Conservation (phyloP, 257 asterid species). For the Solanum etuberosum region DNA sequence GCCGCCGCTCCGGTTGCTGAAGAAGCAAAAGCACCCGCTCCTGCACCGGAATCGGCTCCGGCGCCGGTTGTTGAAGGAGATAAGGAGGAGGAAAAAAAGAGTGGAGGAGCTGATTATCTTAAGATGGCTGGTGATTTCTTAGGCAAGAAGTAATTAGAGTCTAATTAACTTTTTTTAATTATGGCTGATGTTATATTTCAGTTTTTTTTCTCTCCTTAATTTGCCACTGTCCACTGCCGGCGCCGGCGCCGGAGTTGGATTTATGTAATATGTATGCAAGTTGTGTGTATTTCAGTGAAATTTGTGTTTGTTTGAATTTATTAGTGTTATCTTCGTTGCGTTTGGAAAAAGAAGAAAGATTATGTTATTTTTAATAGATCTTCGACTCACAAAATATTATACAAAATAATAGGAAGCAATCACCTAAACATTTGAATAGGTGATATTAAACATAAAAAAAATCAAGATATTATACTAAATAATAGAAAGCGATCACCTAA, state of each 20-base stretch:
- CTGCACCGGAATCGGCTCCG: not conserved
- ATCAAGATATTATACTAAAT: too few species aligned
- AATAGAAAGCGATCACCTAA: too few species aligned
- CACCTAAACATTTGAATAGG: too few species aligned
- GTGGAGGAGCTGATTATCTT: slow-evolving; percentile 4
- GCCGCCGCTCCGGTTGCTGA: not conserved
- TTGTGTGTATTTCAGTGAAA: not conserved
- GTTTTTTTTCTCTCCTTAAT: not conserved
- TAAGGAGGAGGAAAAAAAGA: not conserved
- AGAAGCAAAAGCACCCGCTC: not conserved
- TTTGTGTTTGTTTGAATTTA: not conserved
- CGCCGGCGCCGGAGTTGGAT: not conserved
- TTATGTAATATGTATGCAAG: not conserved
- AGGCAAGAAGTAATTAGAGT: not conserved
- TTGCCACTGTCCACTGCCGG: not conserved
- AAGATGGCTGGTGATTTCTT: slow-evolving; percentile 21
- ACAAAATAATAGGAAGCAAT: too few species aligned
- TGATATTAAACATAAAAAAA: too few species aligned
- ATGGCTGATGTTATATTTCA: not conserved
- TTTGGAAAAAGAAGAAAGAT: not conserved
- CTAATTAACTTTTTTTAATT: not conserved
- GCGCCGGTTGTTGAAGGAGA: not conserved
- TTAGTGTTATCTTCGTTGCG: not conserved
- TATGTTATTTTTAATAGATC: too few species aligned
- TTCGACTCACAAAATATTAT: too few species aligned